Evolutionary conservation across 345 rosid genomes (phyloP).

Genomic region (Salix purpurea): DNA sequence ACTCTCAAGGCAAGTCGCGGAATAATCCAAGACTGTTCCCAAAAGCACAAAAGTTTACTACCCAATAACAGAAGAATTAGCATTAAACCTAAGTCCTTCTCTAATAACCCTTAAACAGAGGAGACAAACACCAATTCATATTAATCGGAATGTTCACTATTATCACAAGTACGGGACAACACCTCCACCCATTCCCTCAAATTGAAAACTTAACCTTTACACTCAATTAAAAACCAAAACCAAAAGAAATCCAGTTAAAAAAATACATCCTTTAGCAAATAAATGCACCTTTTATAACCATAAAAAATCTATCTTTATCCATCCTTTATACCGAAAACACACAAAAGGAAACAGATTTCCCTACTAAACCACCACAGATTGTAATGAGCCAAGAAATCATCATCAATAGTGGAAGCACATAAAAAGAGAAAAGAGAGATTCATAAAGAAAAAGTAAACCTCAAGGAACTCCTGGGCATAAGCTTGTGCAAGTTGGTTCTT

Average conservation of each 20-base stretch:
- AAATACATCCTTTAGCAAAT: background rate
- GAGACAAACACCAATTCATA: background rate
- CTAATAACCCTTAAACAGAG: background rate
- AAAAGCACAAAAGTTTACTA: background rate
- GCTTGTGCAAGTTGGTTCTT: slow-evolving; percentile 72
- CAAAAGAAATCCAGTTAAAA: background rate
- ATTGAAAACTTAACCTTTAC: background rate
- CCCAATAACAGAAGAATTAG: background rate
- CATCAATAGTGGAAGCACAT: background rate
- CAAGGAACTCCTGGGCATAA: slow-evolving; percentile 71
- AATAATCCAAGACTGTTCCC: too few species aligned
- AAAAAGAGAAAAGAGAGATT: background rate
- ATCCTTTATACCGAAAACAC: background rate
- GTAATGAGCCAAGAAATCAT: background rate
- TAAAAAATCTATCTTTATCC: background rate
- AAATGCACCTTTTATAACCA: background rate
- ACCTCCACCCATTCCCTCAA: background rate
- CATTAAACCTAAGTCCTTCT: background rate
- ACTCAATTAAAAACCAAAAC: background rate
- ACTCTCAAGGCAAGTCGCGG: background rate
- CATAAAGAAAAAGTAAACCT: slow-evolving; percentile 31
- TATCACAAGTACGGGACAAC: background rate
- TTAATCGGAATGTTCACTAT: background rate
- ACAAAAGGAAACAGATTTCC: background rate
- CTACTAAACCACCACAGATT: background rate